Conservation (phyloP, 192 early-diverging fungal species). For the Backusella tarrabulga region DNA sequence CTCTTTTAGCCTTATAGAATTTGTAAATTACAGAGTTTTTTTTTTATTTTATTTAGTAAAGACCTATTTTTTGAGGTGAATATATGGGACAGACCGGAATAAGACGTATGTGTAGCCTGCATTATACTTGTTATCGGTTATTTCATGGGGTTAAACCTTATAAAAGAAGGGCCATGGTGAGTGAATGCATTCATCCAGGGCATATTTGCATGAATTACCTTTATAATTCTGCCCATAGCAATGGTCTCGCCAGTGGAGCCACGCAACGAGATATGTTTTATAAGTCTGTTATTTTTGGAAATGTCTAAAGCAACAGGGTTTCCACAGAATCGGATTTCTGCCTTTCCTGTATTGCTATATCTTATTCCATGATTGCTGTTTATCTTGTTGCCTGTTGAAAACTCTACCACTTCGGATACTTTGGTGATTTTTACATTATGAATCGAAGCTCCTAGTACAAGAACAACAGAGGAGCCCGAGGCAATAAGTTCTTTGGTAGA, state of each 20-base stretch:
- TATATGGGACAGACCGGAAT: background rate
- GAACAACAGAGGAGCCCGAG: conserved; percentile 79
- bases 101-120: background rate
- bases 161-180: background rate
- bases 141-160: background rate
- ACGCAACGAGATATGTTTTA: background rate
- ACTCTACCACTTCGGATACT: conserved; percentile 75
- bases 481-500: conserved; percentile 88
- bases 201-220: background rate
- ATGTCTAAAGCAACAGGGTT: conserved; percentile 82
- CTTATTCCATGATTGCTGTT: conserved; percentile 74
- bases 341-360: conserved; percentile 69
- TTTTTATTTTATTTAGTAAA: background rate
- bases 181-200: background rate
- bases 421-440: conserved; percentile 75
- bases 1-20: background rate
- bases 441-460: conserved; percentile 80
- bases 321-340: conserved; percentile 70
- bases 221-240: background rate
- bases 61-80: background rate
- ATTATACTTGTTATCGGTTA: background rate
- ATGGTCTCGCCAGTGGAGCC: background rate
- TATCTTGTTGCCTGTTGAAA: conserved; percentile 77
- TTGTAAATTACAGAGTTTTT: conserved; percentile 7
- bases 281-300: conserved; percentile 63